Conservation (phyloP, 352 stramenopile genomes). For the Pythium periplocum region DNA sequence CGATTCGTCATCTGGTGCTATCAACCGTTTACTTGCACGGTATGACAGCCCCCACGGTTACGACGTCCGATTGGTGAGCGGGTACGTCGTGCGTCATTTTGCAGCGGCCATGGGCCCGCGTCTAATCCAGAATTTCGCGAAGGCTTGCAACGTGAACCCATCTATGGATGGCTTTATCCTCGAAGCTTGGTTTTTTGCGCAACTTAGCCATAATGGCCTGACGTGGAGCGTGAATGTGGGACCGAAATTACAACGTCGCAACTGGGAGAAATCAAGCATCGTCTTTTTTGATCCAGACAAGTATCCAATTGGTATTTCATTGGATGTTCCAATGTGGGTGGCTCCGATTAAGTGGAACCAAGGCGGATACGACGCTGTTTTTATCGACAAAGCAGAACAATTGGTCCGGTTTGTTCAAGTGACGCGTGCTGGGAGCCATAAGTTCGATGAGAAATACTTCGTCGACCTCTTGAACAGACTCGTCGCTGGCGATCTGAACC, state of each 20-base stretch:
- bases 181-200: constrained; percentile 16
- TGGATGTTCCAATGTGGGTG: constrained; percentile 12
- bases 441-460: constrained; percentile 7
- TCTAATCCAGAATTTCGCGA: constrained; percentile 8
- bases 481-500: constrained; percentile 12
- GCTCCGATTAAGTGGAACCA: constrained; percentile 19
- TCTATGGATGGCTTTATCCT: constrained; percentile 9
- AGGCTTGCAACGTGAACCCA: constrained; percentile 14
- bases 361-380: constrained; percentile 18
- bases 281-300: constrained; percentile 16
- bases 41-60: constrained; percentile 5
- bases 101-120: constrained; percentile 6
- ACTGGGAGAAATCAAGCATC: constrained; percentile 12
- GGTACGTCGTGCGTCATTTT: constrained; percentile 14
- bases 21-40: constrained; percentile 9
- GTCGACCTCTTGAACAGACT: constrained; percentile 18
- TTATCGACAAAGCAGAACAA: constrained; percentile 13
- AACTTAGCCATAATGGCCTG: constrained; percentile 11
- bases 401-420: constrained; percentile 16
- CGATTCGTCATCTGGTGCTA: constrained; percentile 6
- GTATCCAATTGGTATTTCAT: constrained; percentile 14
- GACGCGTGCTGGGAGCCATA: constrained; percentile 9
- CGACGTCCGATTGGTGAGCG: constrained; percentile 14
- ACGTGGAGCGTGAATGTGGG: constrained; percentile 9
- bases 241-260: constrained; percentile 7